Percentiles rank a stretch among this genome's conserved stretches.
Conservation (phyloP, 164 flowering plant species). For the Amborella trichopoda region DNA sequence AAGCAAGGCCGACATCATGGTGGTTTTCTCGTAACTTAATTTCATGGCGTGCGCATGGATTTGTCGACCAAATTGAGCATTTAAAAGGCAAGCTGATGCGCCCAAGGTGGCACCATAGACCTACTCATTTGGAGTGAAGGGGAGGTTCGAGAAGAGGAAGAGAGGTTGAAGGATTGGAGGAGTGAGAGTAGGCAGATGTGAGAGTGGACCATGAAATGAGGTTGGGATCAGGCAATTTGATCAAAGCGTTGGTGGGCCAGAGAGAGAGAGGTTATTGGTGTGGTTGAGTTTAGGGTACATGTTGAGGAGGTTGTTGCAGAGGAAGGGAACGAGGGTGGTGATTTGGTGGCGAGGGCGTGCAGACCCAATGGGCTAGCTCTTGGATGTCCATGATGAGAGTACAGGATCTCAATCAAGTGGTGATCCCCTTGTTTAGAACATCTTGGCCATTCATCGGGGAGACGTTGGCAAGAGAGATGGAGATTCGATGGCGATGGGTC, state of each 20-base stretch:
- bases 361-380: too few relatives aligned
- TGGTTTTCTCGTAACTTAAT: constrained; percentile 22
- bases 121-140: constrained; percentile 42
- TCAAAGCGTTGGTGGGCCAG: constrained; percentile 39
- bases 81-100: constrained; percentile 36
- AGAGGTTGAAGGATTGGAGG: constrained; percentile 27
- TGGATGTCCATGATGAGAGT: too few relatives aligned
- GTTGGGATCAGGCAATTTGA: constrained; percentile 51
- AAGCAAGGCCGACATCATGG: constrained; percentile 59
- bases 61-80: constrained; percentile 28
- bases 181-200: constrained; percentile 65
- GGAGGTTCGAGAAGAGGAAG: constrained; percentile 15
- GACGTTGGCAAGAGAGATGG: too few relatives aligned
- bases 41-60: constrained; percentile 44
- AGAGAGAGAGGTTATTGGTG: constrained; percentile 8
- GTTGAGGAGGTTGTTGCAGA: constrained; percentile 54
- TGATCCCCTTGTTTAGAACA: too few relatives aligned
- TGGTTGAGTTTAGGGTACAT: constrained; percentile 48
- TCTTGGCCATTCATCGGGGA: too few relatives aligned
- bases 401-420: too few relatives aligned
- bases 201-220: constrained; percentile 72
- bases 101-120: constrained; percentile 41
- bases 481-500: too few relatives aligned
- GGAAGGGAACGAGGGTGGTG: constrained; percentile 17
- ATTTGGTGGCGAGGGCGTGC: constrained; percentile 42